Base-by-base conservation (phyloP, 2,329 filamentous ascomycete species). In the Trichoderma harzianum region DNA sequence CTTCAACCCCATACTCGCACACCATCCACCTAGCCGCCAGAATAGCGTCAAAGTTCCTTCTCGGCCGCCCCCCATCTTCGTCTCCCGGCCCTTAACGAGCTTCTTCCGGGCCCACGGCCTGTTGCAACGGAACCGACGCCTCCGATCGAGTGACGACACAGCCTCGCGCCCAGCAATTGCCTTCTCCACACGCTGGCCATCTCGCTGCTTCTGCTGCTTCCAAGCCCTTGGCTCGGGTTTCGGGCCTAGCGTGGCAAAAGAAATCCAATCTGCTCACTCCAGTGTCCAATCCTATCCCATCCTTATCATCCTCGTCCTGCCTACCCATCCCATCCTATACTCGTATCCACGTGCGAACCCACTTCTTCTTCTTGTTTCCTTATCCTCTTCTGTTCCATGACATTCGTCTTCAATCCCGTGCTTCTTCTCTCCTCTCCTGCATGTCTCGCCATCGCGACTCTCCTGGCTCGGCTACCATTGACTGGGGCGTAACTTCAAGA, bases 371-470 rank as follows among this genome's bases (percentile, higher is more conserved):
- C 28, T 60, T 32, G 24, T 60, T 60, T 60, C 57, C 57, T 57
- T 53, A 34, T 58, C 55, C 55, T 58, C 28, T 32, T 32, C 55
- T 30, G 55, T 58, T 32, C 28, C 26, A 18, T 57, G 21, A 18
- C 53, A 18, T 28, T 24, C 55, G 28, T 58, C 55, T 21, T 32
- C 57, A 14, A 24, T 10, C 6, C 11, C 16, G n/a, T n/a, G 16
- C 16, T 58, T 28, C 28, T 58, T 32, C 21, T 32, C 26, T 64
- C 61, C 30, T 47, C 67, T 66, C 62, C 69, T 71, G 69, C 47
- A 71, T 71, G 69, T 71, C 69, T 71, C 62, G 61, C 69, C 60
- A 71, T 71, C 62, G 26, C 62, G 60, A 65, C 51, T 53, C 53
- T 47, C 60, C 69, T 71, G 51, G 61, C 62, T 66, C 69, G 62